A percentile compares a stretch with the other conserved stretches of the same genome.
These are phyloP conservation scores for Stereum hirsutum DNA, from an alignment of 1,284 basidiomycete species.

Conservation along the genomic window DNA sequence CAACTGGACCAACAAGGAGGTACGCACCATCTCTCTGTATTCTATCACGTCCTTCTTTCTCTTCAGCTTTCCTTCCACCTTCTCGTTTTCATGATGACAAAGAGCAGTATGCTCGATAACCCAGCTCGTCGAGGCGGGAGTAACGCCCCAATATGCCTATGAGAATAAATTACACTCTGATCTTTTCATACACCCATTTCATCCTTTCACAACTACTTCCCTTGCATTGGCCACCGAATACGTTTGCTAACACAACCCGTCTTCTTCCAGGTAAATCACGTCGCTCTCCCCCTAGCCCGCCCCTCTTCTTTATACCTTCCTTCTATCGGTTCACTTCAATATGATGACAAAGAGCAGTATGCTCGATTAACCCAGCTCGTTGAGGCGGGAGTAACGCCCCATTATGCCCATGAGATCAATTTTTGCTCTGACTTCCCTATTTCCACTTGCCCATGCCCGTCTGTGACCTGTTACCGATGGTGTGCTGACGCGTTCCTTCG, in stretches of 20 bases:
- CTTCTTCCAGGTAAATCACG: slow-evolving; percentile 13
- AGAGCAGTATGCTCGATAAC: slow-evolving; percentile 26
- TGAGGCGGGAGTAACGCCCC: slow-evolving; percentile 7
- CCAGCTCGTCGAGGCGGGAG: slow-evolving; percentile 33
- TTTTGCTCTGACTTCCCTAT: slow-evolving; percentile 23
- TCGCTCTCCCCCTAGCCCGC: no score
- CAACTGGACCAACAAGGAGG: slow-evolving; percentile 98
- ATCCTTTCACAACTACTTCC: no score
- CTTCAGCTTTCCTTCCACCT: slow-evolving; percentile 6
- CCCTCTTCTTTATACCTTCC: no score
- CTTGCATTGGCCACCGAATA: background rate
- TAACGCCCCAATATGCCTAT: slow-evolving; percentile 58
- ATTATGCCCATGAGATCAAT: slow-evolving; percentile 47
- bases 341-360: slow-evolving; percentile 57
- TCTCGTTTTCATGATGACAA: slow-evolving; percentile 21
- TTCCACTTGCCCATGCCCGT: background rate
- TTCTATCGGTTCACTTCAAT: slow-evolving; percentile 6
- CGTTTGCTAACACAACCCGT: slow-evolving; percentile 6
- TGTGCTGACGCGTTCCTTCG: slow-evolving; percentile 7
- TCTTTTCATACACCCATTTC: slow-evolving; percentile 5
- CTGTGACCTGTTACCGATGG: background rate
- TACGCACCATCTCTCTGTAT: slow-evolving; percentile 27
- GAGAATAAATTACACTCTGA: slow-evolving; percentile 49
- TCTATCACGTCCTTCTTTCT: background rate
- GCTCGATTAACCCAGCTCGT: slow-evolving; percentile 51